Evolutionary conservation across 345 rosid species (phyloP), one percentile per base, ranked within the genome.

Genomic region (rapeseed (Brassica napus)): DNA sequence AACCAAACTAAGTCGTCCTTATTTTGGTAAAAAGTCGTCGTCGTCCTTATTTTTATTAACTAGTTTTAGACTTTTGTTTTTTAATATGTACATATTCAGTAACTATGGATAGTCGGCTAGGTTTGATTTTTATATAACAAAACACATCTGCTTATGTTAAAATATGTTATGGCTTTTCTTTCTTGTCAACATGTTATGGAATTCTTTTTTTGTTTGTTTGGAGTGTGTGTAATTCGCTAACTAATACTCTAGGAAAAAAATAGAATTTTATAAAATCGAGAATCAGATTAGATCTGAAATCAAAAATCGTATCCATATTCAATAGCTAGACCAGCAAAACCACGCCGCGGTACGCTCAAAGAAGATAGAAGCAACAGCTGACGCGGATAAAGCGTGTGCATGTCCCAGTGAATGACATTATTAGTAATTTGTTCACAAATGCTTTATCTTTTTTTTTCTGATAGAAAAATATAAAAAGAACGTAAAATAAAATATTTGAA

Each of bases 381-480:
- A 71, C 81, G 61, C 60, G 81, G 72, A 71, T 55, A 18, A 66
- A 66, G 69, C 82, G 77, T 44, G 81, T 78, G 47, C 57, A 62
- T 47, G 52, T 30, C 63, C 42, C 24, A 65, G 34, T 0, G 37
- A 65, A 68, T 39, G 77, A 72, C 44, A 68, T 15, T 32, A 60
- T 67, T 58, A 1, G 64, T 73, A 23, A 47, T 60, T 21, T n/a
- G 0, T 0, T 4, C 4, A 35, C 0, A 64, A 37, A 79, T 31
- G 4, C 58, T 31, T 47, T 26, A 15, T 35, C 69, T 8, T 35
- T 32, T 8, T 4, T 35, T 32, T 8, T 4, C 1, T 49, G 5
- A 44, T 4, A 58, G 58, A 18, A 8, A 35, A 54, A 78, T 39
- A 61, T 8, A 44, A 23, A 34, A n/a, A 0, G 16, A 64, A 66